Percentiles rank a stretch among this genome's conserved stretches.
phyloP scores from a whole-genome alignment of 2,329 filamentous ascomycete species.

The Aspergillus terreus region DNA sequence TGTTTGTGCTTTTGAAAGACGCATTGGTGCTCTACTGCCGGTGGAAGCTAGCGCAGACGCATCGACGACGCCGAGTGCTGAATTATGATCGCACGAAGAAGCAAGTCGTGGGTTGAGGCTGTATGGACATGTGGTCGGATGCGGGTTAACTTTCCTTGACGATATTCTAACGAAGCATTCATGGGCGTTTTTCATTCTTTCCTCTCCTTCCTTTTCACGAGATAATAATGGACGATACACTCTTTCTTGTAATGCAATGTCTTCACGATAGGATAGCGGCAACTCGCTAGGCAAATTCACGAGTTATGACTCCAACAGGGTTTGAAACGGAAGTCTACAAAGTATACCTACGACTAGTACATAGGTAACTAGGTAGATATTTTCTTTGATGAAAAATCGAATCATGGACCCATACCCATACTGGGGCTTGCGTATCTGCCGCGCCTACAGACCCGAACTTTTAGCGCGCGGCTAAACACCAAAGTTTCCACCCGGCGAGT shows the following conservation, averaged over 20 bases:
- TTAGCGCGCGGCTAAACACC: slow-evolving; percentile 13
- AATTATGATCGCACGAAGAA: slow-evolving; percentile 45
- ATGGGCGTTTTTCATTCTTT: slow-evolving; percentile 16
- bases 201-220: not conserved
- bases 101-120: slow-evolving; percentile 21
- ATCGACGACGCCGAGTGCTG: slow-evolving; percentile 44
- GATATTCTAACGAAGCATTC: slow-evolving; percentile 20
- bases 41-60: slow-evolving; percentile 46
- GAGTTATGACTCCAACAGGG: not conserved
- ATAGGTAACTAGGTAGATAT: no score
- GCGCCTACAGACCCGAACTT: not conserved
- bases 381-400: no score
- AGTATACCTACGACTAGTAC: not conserved
- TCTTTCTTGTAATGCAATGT: not conserved
- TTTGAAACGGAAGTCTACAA: not conserved
- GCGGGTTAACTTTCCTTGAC: slow-evolving; percentile 4
- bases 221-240: not conserved
- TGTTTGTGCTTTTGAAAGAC: slow-evolving; percentile 82
- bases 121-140: not conserved
- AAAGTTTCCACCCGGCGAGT: slow-evolving; percentile 9
- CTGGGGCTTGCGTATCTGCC: not conserved
- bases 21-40: slow-evolving; percentile 57
- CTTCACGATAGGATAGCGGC: no score
- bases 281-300: no score
- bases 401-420: no score